Base-by-base conservation (phyloP, 2,329 filamentous ascomycete species). In the Arachnomyces sp. region DNA sequence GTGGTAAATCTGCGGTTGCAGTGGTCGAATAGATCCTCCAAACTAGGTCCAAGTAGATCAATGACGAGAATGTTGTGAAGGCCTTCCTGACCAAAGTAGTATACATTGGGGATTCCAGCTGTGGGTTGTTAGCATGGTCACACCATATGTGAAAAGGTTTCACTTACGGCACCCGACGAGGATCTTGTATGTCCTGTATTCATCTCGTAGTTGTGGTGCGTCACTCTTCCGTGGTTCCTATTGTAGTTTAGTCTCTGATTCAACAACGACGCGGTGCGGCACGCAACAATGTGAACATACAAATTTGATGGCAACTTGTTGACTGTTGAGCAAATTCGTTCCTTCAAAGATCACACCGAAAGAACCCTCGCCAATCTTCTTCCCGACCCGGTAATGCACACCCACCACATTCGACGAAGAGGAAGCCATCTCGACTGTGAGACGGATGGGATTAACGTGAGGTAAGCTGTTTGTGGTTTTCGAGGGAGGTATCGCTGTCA, bases 281-380 rank as follows among this genome's bases (percentile, higher is more conserved):
- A 40, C 11, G 12, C 17, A 16, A 39, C 17, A 12, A 42, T 12
- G 12, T 14, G 1, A 38, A 81, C 85, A 60, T 71, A 94, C 87
- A 69, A 98, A 98, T 74, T 98, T 98, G 74, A 98, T 98, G 59
- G 92, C 92, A 48, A 98, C 90, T 70, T 95, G 89, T 67, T 96
- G 92, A 68, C 94, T 95, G 74, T 98, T 98, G 65, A 98, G 76
- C 55, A 98, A 76, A 65, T 98, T 98, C 59, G 89, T 96, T 54
- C 92, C 92, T 68, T 96, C 92, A 60, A 96, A 96, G 61, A 96
- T 95, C 55, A 96, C 92, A 73, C 90, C 90, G 60, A 96, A 96
- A 30, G 88, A 94, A 50, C 90, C 90, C 77, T 96, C 92, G 64
- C 92, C 92, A 55, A 98, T 96, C 74, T 98, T 98, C 79, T 96